phyloP scores from a whole-genome alignment of 192 early-diverging fungal species.

The Chytriomyces confervae region DNA sequence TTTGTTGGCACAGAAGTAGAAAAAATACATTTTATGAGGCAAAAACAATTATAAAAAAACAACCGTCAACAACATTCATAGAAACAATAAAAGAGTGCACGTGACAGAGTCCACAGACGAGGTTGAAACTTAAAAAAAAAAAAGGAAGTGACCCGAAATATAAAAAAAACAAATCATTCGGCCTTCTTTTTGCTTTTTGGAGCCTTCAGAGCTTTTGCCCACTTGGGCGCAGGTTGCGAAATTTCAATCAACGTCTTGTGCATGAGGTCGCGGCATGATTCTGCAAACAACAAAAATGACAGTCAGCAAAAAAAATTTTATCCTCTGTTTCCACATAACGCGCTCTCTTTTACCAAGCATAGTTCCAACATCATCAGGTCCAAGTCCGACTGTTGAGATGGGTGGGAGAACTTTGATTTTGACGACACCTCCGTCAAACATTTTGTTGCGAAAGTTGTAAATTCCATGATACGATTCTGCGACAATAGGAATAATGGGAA shows the following conservation, averaged over 20 bases:
- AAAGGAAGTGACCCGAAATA: background rate
- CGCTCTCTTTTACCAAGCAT: conserved; percentile 20
- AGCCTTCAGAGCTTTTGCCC: conserved; percentile 16
- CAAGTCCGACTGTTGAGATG: conserved; percentile 43
- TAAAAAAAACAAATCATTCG: background rate
- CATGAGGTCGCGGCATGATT: conserved; percentile 34
- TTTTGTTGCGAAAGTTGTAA: conserved; percentile 60
- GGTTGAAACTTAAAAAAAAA: background rate
- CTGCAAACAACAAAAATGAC: conserved; percentile 1
- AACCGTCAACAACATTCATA: background rate
- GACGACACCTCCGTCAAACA: conserved; percentile 51
- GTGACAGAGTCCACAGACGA: background rate
- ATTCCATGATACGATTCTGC: conserved; percentile 66
- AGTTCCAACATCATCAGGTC: conserved; percentile 36
- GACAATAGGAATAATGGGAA: conserved; percentile 89
- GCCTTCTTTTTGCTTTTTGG: conserved; percentile 8
- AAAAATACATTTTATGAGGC: background rate
- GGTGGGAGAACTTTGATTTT: conserved; percentile 57
- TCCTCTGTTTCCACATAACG: background rate
- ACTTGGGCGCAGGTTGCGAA: conserved; percentile 17
- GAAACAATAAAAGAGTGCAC: background rate
- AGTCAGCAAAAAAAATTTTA: background rate
- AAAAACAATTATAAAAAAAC: background rate
- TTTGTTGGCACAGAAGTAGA: background rate
- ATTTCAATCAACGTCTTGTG: conserved; percentile 40